Conservation (phyloP, 2,329 filamentous ascomycete species). For the Leptographium radiaticola region DNA sequence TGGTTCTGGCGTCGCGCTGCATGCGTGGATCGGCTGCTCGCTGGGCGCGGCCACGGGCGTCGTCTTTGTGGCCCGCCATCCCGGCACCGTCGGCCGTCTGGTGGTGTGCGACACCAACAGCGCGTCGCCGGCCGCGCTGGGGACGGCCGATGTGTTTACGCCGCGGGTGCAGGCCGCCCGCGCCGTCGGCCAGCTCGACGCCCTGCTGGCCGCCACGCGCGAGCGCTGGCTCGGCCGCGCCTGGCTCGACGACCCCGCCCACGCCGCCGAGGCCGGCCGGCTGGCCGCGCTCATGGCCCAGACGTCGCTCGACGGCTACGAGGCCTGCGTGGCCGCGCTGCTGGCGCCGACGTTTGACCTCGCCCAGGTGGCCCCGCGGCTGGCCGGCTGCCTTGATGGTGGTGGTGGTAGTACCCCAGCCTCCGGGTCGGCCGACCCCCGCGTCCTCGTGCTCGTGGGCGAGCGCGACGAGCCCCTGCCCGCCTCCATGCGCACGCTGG, state of each 20-base stretch:
- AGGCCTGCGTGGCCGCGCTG: slow-evolving; percentile 27
- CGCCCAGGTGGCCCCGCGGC: slow-evolving; percentile 16
- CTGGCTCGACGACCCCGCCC: slow-evolving; percentile 20
- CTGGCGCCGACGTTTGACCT: slow-evolving; percentile 25
- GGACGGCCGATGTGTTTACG: slow-evolving; percentile 20
- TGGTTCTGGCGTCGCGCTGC: slow-evolving; percentile 7
- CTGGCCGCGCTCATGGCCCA: slow-evolving; percentile 19
- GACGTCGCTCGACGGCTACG: slow-evolving; percentile 27
- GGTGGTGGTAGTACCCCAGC: too few species aligned
- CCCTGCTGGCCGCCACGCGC: background rate
- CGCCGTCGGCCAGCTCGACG: slow-evolving; percentile 5
- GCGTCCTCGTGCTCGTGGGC: slow-evolving; percentile 26
- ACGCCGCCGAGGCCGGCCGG: slow-evolving; percentile 12
- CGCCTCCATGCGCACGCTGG: slow-evolving; percentile 23
- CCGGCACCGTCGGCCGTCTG: slow-evolving; percentile 23
- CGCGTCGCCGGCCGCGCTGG: slow-evolving; percentile 18
- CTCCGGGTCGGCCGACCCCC: slow-evolving; percentile 8
- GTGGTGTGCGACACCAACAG: slow-evolving; percentile 28
- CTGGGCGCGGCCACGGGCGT: slow-evolving; percentile 29
- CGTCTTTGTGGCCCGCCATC: slow-evolving; percentile 25
- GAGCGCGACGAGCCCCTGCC: slow-evolving; percentile 28
- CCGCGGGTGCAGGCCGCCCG: slow-evolving; percentile 21
- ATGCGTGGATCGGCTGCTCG: slow-evolving; percentile 30
- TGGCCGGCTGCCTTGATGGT: slow-evolving; percentile 20
- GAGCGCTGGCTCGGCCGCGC: slow-evolving; percentile 17